Evolutionary conservation across 129 eudicot species (phyloP).

Genomic region (sunflower (Helianthus annuus)): DNA sequence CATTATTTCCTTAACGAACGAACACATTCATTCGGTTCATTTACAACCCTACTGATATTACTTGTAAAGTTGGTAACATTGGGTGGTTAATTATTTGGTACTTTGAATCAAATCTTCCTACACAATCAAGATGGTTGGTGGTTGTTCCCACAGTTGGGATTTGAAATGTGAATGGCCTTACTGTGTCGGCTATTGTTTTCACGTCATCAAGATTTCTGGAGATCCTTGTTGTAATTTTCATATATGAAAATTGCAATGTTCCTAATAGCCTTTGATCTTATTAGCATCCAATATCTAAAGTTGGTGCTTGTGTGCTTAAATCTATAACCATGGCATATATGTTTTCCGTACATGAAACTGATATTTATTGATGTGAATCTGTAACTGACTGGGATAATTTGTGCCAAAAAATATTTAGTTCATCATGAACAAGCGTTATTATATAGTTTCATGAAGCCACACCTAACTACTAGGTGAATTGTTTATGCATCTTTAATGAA

Average conservation of each 20-base stretch:
- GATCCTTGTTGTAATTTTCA: background rate
- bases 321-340: too few relatives aligned
- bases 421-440: too few relatives aligned
- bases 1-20: too few relatives aligned
- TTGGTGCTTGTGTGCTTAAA: background rate
- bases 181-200: background rate
- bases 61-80: background rate
- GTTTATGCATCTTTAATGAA: too few relatives aligned
- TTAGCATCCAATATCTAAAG: too few relatives aligned
- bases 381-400: too few relatives aligned
- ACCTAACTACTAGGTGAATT: too few relatives aligned
- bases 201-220: conserved; percentile 1
- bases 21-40: too few relatives aligned
- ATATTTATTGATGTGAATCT: too few relatives aligned
- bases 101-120: background rate
- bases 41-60: too few relatives aligned
- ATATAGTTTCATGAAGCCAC: too few relatives aligned
- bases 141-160: background rate
- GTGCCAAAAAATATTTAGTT: too few relatives aligned
- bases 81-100: background rate
- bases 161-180: background rate
- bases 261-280: background rate
- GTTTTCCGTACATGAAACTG: background rate
- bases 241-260: background rate
- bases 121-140: background rate